A percentile compares a stretch with the other conserved stretches of the same genome.
These are phyloP conservation scores for apple (Malus domestica) DNA, from an alignment of 306 rosid species.

Conservation along the genomic window DNA sequence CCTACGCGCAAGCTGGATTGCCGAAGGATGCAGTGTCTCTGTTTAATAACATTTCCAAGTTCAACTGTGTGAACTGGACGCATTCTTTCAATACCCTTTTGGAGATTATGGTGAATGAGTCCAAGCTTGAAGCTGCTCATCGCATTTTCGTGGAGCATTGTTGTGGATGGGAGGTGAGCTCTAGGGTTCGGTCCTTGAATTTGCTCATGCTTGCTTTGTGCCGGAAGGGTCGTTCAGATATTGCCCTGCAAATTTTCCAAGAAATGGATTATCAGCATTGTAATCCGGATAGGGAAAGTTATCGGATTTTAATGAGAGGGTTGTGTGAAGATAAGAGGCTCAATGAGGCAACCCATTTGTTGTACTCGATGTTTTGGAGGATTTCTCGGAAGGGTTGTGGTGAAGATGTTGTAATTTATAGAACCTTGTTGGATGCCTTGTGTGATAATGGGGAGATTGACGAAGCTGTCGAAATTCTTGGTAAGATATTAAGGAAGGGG, in stretches of 20 bases:
- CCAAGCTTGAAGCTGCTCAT: constrained; percentile 28
- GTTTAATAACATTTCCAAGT: constrained; percentile 25
- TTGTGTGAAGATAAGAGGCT: constrained; percentile 34
- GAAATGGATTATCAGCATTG: constrained; percentile 37
- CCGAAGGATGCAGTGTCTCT: constrained; percentile 25
- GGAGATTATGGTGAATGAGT: constrained; percentile 32
- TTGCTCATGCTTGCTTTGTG: constrained; percentile 31
- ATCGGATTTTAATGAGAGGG: constrained; percentile 34
- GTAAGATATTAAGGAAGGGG: constrained; percentile 40
- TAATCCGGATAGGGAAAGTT: constrained; percentile 33
- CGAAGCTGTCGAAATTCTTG: constrained; percentile 33
- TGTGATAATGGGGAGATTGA: constrained; percentile 30
- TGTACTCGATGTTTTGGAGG: constrained; percentile 48
- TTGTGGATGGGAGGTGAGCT: constrained; percentile 31
- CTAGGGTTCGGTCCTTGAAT: constrained; percentile 30
- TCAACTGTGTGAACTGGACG: constrained; percentile 39
- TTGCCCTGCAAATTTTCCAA: constrained; percentile 32
- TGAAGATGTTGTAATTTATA: constrained; percentile 32
- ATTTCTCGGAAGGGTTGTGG: constrained; percentile 43
- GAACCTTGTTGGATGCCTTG: constrained; percentile 30
- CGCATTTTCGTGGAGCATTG: constrained; percentile 29
- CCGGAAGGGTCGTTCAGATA: constrained; percentile 25
- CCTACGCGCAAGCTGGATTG: constrained; percentile 27
- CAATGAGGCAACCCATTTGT: constrained; percentile 33
- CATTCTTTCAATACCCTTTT: constrained; percentile 35